These are phyloP conservation scores for Trypanosoma avium DNA, from an alignment of 208 protist genomes.

Conservation along the genomic window DNA sequence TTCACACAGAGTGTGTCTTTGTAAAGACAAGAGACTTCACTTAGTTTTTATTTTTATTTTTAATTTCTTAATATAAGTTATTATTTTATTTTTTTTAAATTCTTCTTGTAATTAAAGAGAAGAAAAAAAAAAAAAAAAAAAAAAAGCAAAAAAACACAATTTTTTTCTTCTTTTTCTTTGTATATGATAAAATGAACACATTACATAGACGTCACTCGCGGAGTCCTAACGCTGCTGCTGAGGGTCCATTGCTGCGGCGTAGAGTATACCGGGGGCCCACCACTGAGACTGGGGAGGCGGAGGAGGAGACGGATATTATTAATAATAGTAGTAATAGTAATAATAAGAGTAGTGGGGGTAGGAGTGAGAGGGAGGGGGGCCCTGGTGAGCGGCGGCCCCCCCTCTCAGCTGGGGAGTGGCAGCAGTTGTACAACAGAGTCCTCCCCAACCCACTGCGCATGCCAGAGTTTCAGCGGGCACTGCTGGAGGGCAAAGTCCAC, in stretches of 20 bases:
- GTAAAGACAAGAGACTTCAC: too few relatives aligned
- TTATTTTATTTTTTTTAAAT: background rate
- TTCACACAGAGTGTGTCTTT: too few relatives aligned
- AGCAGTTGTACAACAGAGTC: slow-evolving; percentile 53
- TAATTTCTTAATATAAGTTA: background rate
- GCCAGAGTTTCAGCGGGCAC: slow-evolving; percentile 46
- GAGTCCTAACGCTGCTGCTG: background rate
- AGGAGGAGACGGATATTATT: background rate
- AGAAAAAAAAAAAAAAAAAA: slow-evolving; percentile 8
- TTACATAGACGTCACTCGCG: background rate
- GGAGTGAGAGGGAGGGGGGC: too few relatives aligned
- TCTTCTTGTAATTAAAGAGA: slow-evolving; percentile 1
- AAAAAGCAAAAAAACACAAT: background rate
- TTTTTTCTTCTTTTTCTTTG: slow-evolving; percentile 12
- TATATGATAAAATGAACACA: slow-evolving; percentile 18
- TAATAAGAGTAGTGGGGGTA: too few relatives aligned
- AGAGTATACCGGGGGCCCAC: background rate
- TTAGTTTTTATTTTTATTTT: too few relatives aligned
- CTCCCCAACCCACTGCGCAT: slow-evolving; percentile 52
- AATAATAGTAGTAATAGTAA: background rate
- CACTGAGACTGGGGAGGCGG: background rate
- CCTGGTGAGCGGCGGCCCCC: too few relatives aligned
- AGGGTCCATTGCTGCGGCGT: background rate
- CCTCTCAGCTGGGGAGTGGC: slow-evolving; percentile 59
- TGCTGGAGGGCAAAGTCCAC: slow-evolving; percentile 46